Conservation (phyloP, 805 yeast species). For the Candida coquimbonensis region DNA sequence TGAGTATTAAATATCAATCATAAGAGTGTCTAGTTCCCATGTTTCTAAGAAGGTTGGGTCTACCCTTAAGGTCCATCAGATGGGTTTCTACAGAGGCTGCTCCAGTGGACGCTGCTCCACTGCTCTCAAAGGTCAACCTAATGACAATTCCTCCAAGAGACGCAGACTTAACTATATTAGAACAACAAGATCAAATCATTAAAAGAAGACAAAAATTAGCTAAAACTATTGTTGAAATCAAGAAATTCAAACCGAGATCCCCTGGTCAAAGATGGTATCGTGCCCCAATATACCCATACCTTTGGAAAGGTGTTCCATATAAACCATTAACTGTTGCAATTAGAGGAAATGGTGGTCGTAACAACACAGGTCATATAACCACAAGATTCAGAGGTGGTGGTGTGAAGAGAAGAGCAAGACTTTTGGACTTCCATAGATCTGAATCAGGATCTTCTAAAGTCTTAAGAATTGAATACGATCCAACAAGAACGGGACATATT, state of each 20-base stretch:
- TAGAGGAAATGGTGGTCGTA: slow-evolving; percentile 80
- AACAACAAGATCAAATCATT: slow-evolving; percentile 67
- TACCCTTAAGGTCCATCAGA: neutral
- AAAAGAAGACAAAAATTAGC: slow-evolving; percentile 68
- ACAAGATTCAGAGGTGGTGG: slow-evolving; percentile 98
- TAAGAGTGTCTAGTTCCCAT: neutral
- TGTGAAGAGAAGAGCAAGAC: slow-evolving; percentile 78
- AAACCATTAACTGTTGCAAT: slow-evolving; percentile 67
- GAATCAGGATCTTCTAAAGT: slow-evolving; percentile 72
- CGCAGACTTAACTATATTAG: slow-evolving; percentile 60
- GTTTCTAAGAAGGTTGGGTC: slow-evolving; percentile 1
- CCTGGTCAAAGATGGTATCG: slow-evolving; percentile 89
- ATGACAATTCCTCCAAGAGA: slow-evolving; percentile 36
- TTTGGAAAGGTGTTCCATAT: slow-evolving; percentile 81
- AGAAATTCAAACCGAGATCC: slow-evolving; percentile 69
- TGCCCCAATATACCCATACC: slow-evolving; percentile 78
- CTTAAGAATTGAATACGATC: slow-evolving; percentile 89
- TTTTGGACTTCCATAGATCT: slow-evolving; percentile 68
- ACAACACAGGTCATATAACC: slow-evolving; percentile 80
- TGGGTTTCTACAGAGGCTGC: slow-evolving; percentile 3
- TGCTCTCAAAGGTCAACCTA: slow-evolving; percentile 13
- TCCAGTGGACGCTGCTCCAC: neutral
- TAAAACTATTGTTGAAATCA: slow-evolving; percentile 63
- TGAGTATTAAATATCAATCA: neutral
- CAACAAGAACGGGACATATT: slow-evolving; percentile 88